Percentiles rank a stretch among this genome's conserved stretches.
Evolutionary conservation across 2,329 filamentous ascomycete species (phyloP).

Genomic region (Neocatenulostroma microsporum): DNA sequence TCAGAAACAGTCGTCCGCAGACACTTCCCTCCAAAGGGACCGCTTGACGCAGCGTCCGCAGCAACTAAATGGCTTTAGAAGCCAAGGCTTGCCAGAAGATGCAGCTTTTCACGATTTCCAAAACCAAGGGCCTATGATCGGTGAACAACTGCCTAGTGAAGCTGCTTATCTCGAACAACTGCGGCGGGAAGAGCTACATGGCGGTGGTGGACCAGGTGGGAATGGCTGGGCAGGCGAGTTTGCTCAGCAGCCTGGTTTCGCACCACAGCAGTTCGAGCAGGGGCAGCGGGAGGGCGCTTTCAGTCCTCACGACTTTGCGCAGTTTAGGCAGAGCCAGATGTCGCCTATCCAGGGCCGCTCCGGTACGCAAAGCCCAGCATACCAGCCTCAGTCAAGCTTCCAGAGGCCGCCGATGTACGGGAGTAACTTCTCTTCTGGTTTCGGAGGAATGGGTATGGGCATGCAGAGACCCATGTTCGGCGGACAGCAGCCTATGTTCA

Average conservation of each 20-base stretch:
- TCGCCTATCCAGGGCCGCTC: slow-evolving; percentile 39
- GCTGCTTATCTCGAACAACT: slow-evolving; percentile 62
- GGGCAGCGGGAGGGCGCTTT: slow-evolving; percentile 41
- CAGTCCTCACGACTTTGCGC: slow-evolving; percentile 75
- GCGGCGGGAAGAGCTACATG: slow-evolving; percentile 51
- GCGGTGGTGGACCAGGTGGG: slow-evolving; percentile 17
- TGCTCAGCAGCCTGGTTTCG: slow-evolving; percentile 20
- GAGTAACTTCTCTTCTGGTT: slow-evolving; percentile 44
- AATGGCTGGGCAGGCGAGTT: slow-evolving; percentile 29
- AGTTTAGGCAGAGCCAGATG: slow-evolving; percentile 68
- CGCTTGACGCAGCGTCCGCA: slow-evolving; percentile 46
- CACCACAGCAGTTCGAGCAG: slow-evolving; percentile 20
- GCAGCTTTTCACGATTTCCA: slow-evolving; percentile 57
- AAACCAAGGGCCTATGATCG: slow-evolving; percentile 62
- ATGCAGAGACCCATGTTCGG: slow-evolving; percentile 29
- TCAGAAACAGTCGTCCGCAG: slow-evolving; percentile 92
- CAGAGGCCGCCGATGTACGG: slow-evolving; percentile 53
- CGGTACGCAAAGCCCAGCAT: slow-evolving; percentile 58
- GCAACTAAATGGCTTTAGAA: slow-evolving; percentile 26
- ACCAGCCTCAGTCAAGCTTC: slow-evolving; percentile 30
- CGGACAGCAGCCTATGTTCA: slow-evolving; percentile 24
- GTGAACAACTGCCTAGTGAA: slow-evolving; percentile 44
- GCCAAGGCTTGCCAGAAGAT: slow-evolving; percentile 22
- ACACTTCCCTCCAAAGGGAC: slow-evolving; percentile 89
- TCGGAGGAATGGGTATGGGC: slow-evolving; percentile 51